Evolutionary conservation across 306 rosid genomes (phyloP).

Genomic region (Medicago lupulina): DNA sequence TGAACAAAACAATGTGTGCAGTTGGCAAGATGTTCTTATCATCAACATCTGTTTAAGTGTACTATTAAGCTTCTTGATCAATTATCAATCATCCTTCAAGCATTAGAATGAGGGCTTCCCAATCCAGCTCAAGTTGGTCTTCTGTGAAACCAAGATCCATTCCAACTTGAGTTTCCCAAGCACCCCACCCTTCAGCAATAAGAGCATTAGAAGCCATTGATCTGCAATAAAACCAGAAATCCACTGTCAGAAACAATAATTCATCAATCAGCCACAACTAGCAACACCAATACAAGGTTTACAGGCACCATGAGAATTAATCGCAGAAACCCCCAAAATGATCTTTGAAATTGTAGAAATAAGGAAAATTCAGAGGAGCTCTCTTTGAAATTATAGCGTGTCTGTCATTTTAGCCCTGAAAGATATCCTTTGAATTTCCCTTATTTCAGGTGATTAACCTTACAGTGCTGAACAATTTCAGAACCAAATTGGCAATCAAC

Average conservation of each 20-base stretch:
- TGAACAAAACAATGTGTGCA: too few species aligned
- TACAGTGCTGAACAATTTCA: background rate
- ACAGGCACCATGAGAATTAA: background rate
- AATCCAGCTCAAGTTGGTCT: too few species aligned
- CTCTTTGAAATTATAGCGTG: background rate
- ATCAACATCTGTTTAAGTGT: too few species aligned
- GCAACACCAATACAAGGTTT: background rate
- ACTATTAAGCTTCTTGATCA: too few species aligned
- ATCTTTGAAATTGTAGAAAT: background rate
- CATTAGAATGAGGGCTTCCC: too few species aligned
- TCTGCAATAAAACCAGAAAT: background rate
- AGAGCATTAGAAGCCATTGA: too few species aligned
- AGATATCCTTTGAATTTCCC: background rate
- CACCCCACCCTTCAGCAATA: too few species aligned
- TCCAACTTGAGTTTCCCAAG: too few species aligned
- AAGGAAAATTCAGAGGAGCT: background rate
- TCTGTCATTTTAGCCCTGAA: background rate
- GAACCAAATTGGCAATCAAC: background rate
- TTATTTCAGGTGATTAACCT: background rate
- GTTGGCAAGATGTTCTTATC: too few species aligned
- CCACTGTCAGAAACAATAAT: background rate
- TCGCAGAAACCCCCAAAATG: background rate
- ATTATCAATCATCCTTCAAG: too few species aligned
- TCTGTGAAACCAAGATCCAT: too few species aligned
- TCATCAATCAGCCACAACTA: background rate